Evolutionary conservation across 805 yeast species (phyloP).

Genomic region (Candida endomychidarum): DNA sequence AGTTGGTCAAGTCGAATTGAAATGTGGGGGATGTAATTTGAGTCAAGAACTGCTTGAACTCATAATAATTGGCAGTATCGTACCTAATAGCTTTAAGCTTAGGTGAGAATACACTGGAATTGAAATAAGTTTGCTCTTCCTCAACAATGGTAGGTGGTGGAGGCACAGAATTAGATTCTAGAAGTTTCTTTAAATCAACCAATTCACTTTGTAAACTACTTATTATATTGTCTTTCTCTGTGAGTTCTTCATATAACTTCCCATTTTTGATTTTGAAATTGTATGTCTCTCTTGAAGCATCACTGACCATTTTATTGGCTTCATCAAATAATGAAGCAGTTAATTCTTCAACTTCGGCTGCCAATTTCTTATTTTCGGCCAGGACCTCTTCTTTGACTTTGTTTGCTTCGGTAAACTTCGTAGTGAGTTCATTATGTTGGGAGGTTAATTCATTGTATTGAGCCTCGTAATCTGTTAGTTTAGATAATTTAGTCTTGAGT

Average conservation of each 20-base stretch:
- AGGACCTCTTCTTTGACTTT: conserved; percentile 50
- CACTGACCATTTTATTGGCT: conserved; percentile 81
- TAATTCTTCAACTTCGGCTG: conserved; percentile 76
- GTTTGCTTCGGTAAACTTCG: not conserved
- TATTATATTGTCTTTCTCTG: conserved; percentile 68
- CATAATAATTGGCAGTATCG: conserved; percentile 45
- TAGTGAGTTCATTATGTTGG: conserved; percentile 17
- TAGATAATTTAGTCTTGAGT: conserved; percentile 24
- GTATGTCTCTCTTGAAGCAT: conserved; percentile 68
- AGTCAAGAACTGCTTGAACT: conserved; percentile 44
- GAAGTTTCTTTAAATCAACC: conserved; percentile 57
- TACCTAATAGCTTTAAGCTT: conserved; percentile 38
- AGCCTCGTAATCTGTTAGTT: conserved; percentile 24
- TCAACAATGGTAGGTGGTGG: conserved; percentile 4
- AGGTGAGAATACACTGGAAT: conserved; percentile 32
- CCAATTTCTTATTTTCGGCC: conserved; percentile 56
- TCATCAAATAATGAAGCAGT: conserved; percentile 77
- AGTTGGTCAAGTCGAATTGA: conserved; percentile 34
- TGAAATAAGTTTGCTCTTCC: conserved; percentile 15
- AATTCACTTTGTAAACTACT: conserved; percentile 68
- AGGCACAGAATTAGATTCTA: conserved; percentile 43
- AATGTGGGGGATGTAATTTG: conserved; percentile 34
- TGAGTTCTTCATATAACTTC: conserved; percentile 50
- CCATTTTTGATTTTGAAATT: conserved; percentile 59
- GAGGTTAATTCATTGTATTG: conserved; percentile 32